These are phyloP conservation scores for Fusarium clavum DNA, from an alignment of 2,329 filamentous ascomycete species.

Conservation along the genomic window DNA sequence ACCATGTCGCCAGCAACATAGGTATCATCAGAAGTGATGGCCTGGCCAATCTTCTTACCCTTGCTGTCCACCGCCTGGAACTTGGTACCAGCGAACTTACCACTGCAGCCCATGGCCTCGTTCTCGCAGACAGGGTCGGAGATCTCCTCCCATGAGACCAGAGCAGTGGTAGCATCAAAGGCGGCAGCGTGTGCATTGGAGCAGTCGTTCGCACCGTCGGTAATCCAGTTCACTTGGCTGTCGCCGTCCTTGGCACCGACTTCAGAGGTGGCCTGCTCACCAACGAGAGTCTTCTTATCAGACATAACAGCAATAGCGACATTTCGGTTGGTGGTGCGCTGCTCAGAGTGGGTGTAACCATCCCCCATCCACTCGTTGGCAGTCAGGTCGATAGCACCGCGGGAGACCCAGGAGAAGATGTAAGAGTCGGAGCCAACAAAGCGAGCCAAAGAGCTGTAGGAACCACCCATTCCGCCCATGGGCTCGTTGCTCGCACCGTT, in stretches of 20 bases:
- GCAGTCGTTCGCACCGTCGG: conserved; percentile 61
- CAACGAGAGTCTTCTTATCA: conserved; percentile 68
- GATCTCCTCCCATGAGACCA: conserved; percentile 72
- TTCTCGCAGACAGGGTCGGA: conserved; percentile 65
- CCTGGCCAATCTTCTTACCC: conserved; percentile 63
- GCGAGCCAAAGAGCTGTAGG: conserved; percentile 67
- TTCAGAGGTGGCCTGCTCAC: conserved; percentile 64
- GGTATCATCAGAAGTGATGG: conserved; percentile 63
- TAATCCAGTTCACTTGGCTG: conserved; percentile 70
- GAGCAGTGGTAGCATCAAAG: conserved; percentile 63
- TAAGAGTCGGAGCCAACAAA: conserved; percentile 64
- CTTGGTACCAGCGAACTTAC: conserved; percentile 68
- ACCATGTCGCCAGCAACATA: conserved; percentile 73
- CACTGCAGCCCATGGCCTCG: conserved; percentile 69
- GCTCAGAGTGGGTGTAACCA: conserved; percentile 63
- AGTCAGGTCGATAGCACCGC: conserved; percentile 66
- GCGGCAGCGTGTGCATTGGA: conserved; percentile 69
- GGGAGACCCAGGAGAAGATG: conserved; percentile 72
- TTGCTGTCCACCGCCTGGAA: conserved; percentile 67
- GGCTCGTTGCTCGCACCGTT: conserved; percentile 69
- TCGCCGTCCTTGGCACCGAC: conserved; percentile 66
- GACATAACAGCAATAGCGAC: conserved; percentile 68
- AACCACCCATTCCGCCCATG: conserved; percentile 73
- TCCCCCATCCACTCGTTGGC: conserved; percentile 68
- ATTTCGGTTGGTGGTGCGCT: conserved; percentile 69